Evolutionary conservation across 495 filamentous ascomycete genomes (phyloP).

Genomic region (Terfezia boudieri): DNA sequence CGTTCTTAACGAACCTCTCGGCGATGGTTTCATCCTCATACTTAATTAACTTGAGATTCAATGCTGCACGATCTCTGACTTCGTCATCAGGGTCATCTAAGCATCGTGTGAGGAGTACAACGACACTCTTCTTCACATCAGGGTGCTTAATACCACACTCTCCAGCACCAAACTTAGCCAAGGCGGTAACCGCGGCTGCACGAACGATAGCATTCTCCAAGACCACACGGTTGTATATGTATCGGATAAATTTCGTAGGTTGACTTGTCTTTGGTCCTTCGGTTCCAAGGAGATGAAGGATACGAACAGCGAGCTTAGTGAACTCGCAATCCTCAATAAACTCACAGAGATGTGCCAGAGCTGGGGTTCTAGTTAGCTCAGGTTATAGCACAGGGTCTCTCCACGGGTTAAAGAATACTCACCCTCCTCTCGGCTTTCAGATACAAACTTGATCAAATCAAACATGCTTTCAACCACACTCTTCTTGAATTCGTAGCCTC

Average conservation of each 20-base stretch:
- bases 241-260: constrained; percentile 95
- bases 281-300: constrained; percentile 75
- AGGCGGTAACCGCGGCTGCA: constrained; percentile 80
- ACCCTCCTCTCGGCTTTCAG: constrained; percentile 88
- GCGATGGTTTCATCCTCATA: constrained; percentile 68
- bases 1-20: constrained; percentile 71
- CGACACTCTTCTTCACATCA: constrained; percentile 86
- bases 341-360: constrained; percentile 87
- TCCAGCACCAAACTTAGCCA: constrained; percentile 93
- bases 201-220: constrained; percentile 91
- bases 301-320: constrained; percentile 88
- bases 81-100: constrained; percentile 96
- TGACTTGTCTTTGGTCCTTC: constrained; percentile 91
- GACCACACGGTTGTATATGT: constrained; percentile 98
- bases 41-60: constrained; percentile 73
- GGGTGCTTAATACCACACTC: constrained; percentile 44
- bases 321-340: constrained; percentile 99
- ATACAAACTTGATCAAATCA: constrained; percentile 96
- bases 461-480: constrained; percentile 98
- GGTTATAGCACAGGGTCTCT: background rate
- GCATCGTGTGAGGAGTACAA: constrained; percentile 78
- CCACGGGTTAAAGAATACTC: constrained; percentile 9
- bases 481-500: constrained; percentile 95
- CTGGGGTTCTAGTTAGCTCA: constrained; percentile 20
- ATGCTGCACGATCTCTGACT: constrained; percentile 81